phyloP scores from a whole-genome alignment of 2,329 filamentous ascomycete genomes.

The Trichophyton benhamiae region DNA sequence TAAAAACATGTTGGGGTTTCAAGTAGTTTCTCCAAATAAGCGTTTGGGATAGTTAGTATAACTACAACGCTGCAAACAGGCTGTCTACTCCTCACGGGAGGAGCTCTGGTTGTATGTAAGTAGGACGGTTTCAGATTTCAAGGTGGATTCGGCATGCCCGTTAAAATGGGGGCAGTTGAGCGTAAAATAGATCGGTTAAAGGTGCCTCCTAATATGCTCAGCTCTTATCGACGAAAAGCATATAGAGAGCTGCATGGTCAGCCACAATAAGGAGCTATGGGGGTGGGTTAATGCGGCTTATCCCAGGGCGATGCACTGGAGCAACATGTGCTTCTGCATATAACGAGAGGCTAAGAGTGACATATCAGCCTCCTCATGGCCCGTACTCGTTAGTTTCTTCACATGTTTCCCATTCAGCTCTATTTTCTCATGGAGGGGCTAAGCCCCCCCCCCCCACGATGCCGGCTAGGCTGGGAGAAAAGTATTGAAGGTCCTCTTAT shows the following conservation, averaged over 20 bases:
- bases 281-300: background rate
- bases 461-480: background rate
- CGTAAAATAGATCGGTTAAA: background rate
- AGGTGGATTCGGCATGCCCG: background rate
- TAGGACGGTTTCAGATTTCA: background rate
- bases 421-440: background rate
- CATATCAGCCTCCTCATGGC: background rate
- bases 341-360: background rate
- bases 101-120: background rate
- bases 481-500: background rate
- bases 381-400: background rate
- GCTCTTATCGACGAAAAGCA: background rate
- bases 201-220: background rate
- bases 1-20: too few species aligned
- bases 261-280: background rate
- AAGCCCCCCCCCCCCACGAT: conserved; percentile 2
- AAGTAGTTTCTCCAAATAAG: too few species aligned
- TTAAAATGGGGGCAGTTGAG: background rate
- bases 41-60: too few species aligned
- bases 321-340: background rate
- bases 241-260: background rate
- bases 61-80: background rate
- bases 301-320: background rate
- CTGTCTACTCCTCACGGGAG: background rate
- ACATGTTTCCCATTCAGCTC: background rate